Evolutionary conservation across 345 rosid genomes (phyloP), one percentile per base, ranked within the genome.

Genomic region (Luvunga scandens): DNA sequence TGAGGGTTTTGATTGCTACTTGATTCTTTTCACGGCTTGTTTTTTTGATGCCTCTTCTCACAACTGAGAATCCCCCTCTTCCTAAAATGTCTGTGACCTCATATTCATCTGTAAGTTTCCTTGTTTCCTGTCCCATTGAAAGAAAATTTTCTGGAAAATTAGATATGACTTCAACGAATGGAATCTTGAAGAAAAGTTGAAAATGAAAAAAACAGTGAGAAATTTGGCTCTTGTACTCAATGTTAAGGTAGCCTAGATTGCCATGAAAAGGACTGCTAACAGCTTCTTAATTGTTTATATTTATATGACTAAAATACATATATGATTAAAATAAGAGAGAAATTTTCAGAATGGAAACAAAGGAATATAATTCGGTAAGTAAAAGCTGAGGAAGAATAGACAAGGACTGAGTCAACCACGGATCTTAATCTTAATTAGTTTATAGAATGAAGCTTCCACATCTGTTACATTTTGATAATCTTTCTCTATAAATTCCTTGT

Each of bases 11-110:
- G 81, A 91, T 84, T 60, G 91, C 92, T 7, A 85, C 91, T 36
- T 55, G 76, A 34, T 33, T 74, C n/a, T 66, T 42, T 16, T 80
- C 87, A 13, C 69, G 86, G 2, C 82, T n/a, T 9, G 77, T 59
- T 75, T 79, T 88, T 59, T 63, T 73, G 27, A 88, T 74, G 0
- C 92, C 94, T 71, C 53, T 88, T 73, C 90, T 88, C 14, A 91
- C 94, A 21, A 91, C 89, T 3, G 94, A 91, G 82, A 91, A 91
- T 24, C 94, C 94, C 56, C 92, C 94, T 77, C 86, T 82, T 5
- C 92, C 91, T 9, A 91, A 78, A 72, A 89, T 81, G 45, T 84
- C 87, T 3, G 77, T 55, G 25, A 91, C 83, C 79, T 86, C 91
- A 65, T 91, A 89, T 70, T 89, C 92, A 53, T 86, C 92, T 0